Percentiles rank a stretch among this genome's conserved stretches.
These are phyloP conservation scores for Kodamaea nitidulidarum DNA, from an alignment of 805 yeast species.

Conservation along the genomic window DNA sequence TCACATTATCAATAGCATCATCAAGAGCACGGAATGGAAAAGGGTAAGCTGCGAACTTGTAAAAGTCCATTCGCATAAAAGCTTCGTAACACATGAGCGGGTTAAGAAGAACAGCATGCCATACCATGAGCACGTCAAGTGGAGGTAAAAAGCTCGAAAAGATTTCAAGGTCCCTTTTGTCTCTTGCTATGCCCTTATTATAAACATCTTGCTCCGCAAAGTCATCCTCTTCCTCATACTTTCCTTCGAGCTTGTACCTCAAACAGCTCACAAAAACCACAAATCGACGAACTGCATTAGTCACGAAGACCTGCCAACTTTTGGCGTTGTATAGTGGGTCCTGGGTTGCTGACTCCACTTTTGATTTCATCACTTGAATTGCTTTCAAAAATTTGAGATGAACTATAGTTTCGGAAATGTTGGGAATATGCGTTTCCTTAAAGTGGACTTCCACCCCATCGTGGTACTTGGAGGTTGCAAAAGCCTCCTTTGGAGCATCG, in stretches of 20 bases:
- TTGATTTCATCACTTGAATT: slow-evolving; percentile 16
- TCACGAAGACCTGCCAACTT: slow-evolving; percentile 21
- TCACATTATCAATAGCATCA: slow-evolving; percentile 12
- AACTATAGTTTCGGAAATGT: slow-evolving; percentile 15
- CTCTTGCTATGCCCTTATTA: not conserved
- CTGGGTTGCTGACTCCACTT: not conserved
- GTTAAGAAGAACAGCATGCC: slow-evolving; percentile 22
- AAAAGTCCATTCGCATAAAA: slow-evolving; percentile 15
- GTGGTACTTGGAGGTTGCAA: not conserved
- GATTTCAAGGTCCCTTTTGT: not conserved
- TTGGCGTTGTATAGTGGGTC: slow-evolving; percentile 8
- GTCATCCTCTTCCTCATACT: not conserved
- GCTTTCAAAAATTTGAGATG: slow-evolving; percentile 23
- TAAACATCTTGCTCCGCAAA: not conserved
- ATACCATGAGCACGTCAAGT: slow-evolving; percentile 22
- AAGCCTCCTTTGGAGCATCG: not conserved
- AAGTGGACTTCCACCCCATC: not conserved
- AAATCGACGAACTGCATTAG: slow-evolving; percentile 21
- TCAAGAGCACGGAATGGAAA: slow-evolving; percentile 18
- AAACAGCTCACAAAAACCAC: slow-evolving; percentile 18
- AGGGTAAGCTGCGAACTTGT: slow-evolving; percentile 15
- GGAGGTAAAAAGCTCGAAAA: slow-evolving; percentile 15
- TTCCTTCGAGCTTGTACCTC: not conserved
- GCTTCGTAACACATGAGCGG: slow-evolving; percentile 16
- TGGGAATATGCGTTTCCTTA: not conserved